These are phyloP conservation scores for Leccinum subrobustum DNA, from an alignment of 1,284 basidiomycete genomes.

Conservation along the genomic window DNA sequence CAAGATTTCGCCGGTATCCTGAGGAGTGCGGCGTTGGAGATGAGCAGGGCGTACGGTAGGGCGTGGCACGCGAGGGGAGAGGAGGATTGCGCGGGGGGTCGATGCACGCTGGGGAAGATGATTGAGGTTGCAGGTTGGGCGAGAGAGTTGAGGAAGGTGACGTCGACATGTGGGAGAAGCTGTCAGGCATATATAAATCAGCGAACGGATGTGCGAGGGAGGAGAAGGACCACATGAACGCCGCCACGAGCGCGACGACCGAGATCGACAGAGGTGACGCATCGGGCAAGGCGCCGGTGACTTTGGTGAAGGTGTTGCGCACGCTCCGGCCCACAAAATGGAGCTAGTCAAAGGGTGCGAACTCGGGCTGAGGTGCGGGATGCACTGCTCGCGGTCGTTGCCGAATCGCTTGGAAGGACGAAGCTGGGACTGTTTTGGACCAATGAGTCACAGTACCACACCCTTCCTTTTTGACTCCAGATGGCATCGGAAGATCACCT, in stretches of 20 bases:
- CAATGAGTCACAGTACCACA: too few relatives aligned
- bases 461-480: neutral
- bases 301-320: conserved; percentile 73
- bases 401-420: too few relatives aligned
- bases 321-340: conserved; percentile 77
- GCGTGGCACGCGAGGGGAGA: neutral
- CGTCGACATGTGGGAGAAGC: conserved; percentile 77
- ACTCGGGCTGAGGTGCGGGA: conserved; percentile 24
- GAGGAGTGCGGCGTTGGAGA: neutral
- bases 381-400: neutral
- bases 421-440: too few relatives aligned
- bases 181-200: conserved; percentile 25
- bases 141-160: conserved; percentile 52
- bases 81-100: conserved; percentile 11
- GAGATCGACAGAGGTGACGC: conserved; percentile 37
- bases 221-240: conserved; percentile 59
- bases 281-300: conserved; percentile 53
- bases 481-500: neutral
- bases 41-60: too few relatives aligned
- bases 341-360: conserved; percentile 75
- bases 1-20: neutral
- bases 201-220: neutral
- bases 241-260: conserved; percentile 72
- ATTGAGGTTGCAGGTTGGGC: conserved; percentile 36
- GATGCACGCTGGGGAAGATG: too few relatives aligned